Percentiles rank a stretch among this genome's conserved stretches.
Evolutionary conservation across 2,329 filamentous ascomycete species (phyloP).

Genomic region (Sclerotinia nivalis): DNA sequence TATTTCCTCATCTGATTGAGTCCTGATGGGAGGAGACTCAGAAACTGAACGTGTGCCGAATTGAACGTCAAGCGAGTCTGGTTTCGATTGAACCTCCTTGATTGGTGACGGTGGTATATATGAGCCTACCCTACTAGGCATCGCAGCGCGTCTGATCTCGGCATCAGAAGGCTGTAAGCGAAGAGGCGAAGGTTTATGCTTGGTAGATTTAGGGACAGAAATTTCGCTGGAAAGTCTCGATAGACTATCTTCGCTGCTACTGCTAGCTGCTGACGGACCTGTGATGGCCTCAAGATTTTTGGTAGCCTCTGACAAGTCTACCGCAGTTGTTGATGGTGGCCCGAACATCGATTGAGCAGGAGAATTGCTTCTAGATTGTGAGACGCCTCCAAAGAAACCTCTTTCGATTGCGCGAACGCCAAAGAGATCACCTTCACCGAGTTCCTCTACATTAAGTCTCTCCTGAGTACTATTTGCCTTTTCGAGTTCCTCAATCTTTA

Average conservation of each 20-base stretch:
- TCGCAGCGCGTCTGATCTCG: conserved; percentile 4
- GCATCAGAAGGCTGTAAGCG: conserved; percentile 14
- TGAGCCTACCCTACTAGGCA: background rate
- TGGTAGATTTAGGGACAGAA: conserved; percentile 12
- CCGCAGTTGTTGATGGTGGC: conserved; percentile 5
- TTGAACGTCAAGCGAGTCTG: background rate
- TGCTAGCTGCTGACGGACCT: background rate
- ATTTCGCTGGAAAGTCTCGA: conserved; percentile 3
- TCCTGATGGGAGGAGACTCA: background rate
- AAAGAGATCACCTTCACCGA: conserved; percentile 28
- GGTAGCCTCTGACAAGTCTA: background rate
- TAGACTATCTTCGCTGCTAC: background rate
- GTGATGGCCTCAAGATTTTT: background rate
- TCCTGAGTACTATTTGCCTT: conserved; percentile 17
- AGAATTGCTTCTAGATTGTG: conserved; percentile 27
- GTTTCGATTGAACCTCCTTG: background rate
- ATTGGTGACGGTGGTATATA: conserved; percentile 10
- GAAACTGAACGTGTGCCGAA: background rate
- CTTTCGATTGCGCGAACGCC: conserved; percentile 30
- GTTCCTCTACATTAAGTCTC: conserved; percentile 20
- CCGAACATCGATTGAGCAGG: conserved; percentile 21
- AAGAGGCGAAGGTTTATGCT: conserved; percentile 15
- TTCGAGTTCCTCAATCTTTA: conserved; percentile 20
- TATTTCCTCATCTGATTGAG: conserved; percentile 8
- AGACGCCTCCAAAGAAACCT: conserved; percentile 29